phyloP scores from a whole-genome alignment of 2,329 filamentous ascomycete species.

The Ceratocystis lukuohia region DNA sequence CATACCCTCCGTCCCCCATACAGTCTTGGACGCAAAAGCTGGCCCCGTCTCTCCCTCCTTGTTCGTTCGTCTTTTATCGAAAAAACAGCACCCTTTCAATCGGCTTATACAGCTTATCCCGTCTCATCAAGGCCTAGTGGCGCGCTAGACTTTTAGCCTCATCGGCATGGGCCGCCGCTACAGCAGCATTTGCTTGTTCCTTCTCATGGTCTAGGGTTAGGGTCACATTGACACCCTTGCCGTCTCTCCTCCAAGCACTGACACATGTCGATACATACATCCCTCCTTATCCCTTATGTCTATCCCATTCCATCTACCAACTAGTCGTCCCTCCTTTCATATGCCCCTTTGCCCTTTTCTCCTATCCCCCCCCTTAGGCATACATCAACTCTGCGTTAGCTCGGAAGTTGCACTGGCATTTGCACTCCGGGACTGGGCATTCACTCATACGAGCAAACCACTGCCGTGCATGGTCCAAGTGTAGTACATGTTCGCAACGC shows the following conservation, averaged over 20 bases:
- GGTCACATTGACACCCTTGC: not conserved
- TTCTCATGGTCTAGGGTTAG: not conserved
- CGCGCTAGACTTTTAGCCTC: not conserved
- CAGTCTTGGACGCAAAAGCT: not conserved
- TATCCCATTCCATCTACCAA: not conserved
- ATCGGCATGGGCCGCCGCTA: not conserved
- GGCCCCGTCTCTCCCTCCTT: not conserved
- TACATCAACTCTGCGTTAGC: constrained; percentile 48
- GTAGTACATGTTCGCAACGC: constrained; percentile 53
- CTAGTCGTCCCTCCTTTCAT: not conserved
- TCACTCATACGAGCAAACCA: constrained; percentile 54
- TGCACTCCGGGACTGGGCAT: constrained; percentile 55
- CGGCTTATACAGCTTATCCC: not conserved
- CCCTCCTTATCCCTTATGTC: not conserved
- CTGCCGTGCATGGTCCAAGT: constrained; percentile 52
- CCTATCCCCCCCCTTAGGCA: constrained; percentile 18
- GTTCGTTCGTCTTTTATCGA: not conserved
- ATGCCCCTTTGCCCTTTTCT: not conserved
- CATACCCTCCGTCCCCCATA: not conserved
- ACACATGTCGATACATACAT: not conserved
- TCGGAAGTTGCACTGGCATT: constrained; percentile 49
- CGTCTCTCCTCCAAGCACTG: not conserved
- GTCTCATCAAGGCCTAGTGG: not conserved
- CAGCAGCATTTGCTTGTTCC: not conserved
- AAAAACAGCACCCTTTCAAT: not conserved